Percentiles rank a stretch among this genome's conserved stretches.
phyloP scores from a whole-genome alignment of 1,139 yeast genomes.

The Suhomyces maxii region DNA sequence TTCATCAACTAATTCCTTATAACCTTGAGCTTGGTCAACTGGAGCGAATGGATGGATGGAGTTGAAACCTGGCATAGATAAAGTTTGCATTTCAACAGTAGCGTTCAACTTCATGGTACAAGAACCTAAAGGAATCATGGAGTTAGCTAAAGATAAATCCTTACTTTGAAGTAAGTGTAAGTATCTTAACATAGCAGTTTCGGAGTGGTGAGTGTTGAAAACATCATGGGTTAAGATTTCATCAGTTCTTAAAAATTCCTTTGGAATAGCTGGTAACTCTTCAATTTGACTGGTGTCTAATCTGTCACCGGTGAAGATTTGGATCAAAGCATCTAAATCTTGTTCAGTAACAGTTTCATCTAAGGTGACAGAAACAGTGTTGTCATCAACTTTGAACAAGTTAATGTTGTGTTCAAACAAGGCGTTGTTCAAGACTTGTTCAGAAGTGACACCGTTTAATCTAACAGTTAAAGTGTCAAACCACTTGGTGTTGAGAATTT shows the following conservation, averaged over 20 bases:
- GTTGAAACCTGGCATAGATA: constrained; percentile 92
- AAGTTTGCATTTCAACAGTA: constrained; percentile 91
- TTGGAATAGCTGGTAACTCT: constrained; percentile 54
- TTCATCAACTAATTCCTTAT: constrained; percentile 68
- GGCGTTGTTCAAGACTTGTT: constrained; percentile 58
- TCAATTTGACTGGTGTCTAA: constrained; percentile 21
- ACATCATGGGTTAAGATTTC: constrained; percentile 69
- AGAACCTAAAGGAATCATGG: constrained; percentile 96
- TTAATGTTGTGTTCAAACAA: constrained; percentile 66
- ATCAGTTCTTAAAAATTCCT: constrained; percentile 59
- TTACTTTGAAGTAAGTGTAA: constrained; percentile 80
- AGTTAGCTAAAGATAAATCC: constrained; percentile 89
- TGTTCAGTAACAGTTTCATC: constrained; percentile 79
- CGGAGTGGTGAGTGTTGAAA: constrained; percentile 86
- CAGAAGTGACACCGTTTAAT: constrained; percentile 52
- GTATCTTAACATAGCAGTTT: constrained; percentile 91
- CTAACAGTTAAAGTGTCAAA: constrained; percentile 85
- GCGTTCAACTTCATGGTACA: constrained; percentile 98
- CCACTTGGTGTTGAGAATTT: constrained; percentile 61
- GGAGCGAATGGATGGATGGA: constrained; percentile 94
- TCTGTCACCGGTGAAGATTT: constrained; percentile 51
- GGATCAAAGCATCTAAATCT: constrained; percentile 60
- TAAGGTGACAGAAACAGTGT: constrained; percentile 68
- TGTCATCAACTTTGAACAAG: constrained; percentile 64
- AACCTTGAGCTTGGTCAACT: constrained; percentile 80